Evolutionary conservation across 345 rosid genomes (phyloP).

Genomic region (Sapria himalayana): DNA sequence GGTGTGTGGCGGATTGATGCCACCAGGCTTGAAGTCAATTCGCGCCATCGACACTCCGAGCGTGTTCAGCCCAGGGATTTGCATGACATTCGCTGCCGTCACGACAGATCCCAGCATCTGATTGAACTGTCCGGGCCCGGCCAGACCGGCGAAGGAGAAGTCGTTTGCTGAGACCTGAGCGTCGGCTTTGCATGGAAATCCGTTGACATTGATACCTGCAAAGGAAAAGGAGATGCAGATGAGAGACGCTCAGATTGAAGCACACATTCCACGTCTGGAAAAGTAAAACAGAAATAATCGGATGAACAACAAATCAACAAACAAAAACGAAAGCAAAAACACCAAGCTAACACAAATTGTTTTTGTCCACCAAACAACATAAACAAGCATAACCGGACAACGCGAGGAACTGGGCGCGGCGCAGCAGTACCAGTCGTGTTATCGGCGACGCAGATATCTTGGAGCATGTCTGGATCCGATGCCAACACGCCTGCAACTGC

Average conservation of each 20-base stretch:
- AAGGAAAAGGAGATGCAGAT: too few species aligned
- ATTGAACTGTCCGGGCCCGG: conserved; percentile 24
- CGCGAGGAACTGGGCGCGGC: not conserved
- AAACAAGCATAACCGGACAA: not conserved
- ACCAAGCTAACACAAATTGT: too few species aligned
- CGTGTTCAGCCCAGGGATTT: conserved; percentile 49
- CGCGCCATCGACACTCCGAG: conserved; percentile 39
- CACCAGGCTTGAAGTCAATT: conserved; percentile 31
- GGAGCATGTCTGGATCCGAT: conserved; percentile 43
- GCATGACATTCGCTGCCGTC: conserved; percentile 31
- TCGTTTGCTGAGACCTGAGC: conserved; percentile 29
- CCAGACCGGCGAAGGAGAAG: conserved; percentile 36
- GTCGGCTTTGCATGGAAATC: conserved; percentile 35
- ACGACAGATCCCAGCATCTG: conserved; percentile 31
- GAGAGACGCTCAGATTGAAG: too few species aligned
- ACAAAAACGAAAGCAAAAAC: too few species aligned
- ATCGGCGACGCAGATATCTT: conserved; percentile 48
- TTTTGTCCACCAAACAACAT: too few species aligned
- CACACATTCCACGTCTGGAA: too few species aligned
- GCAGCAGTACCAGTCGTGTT: conserved; percentile 12
- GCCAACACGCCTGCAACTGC: conserved; percentile 14
- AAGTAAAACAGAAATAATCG: too few species aligned
- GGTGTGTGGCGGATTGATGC: conserved; percentile 47
- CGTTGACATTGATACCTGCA: conserved; percentile 33
- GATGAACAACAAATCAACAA: too few species aligned